Evolutionary conservation across 2,329 filamentous ascomycete species (phyloP), one percentile per base, ranked within the genome.

Genomic region (Teratosphaeria destructans): DNA sequence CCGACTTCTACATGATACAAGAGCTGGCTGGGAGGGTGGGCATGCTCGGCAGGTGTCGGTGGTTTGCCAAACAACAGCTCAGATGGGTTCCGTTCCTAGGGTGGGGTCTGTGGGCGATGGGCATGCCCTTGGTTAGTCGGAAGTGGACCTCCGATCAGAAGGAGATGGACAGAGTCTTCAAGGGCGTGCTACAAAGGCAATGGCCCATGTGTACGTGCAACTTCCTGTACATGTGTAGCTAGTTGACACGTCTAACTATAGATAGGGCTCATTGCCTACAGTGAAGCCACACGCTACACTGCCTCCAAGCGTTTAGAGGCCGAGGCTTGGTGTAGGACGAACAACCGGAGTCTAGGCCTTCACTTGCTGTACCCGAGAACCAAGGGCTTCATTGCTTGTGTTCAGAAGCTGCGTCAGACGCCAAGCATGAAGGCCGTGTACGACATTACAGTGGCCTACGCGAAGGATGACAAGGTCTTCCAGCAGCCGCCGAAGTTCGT

Each of bases 1-100:
- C 78, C 59, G 83, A 86, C 70, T 85, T 86, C 67, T 86, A 85
- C 73, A 79, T 85, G 76, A 82, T 85, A 63, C 82, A 86, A 71
- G 78, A 78, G 43, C 71, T 85, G 52, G 83, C 83, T 14, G 65
- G 79, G 55, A 74, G 74, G 52, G 72, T 79, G 12, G 77, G 76
- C 58, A 86, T 86, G 84, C 76, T 86, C 7, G 76, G 80, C n/a
- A 76, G 81, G 56, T 85, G 81, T 66, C 78, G 82, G 32, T 86
- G 83, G 76, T 85, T 86, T 68, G 80, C 82, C 59, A 86, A 85
- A 72, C 77, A 79, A 60, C 78, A 84, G 69, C 75, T 86, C 60
- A 78, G 78, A 61, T 76, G 78, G 72, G 80, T 86, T 12, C 83
- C 83, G 4, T 81, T 86, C 61, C 74, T 85, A 7, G 83, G 83